Percentiles rank a stretch among this genome's conserved stretches.
Conservation (phyloP, 495 filamentous ascomycete species). For the Penicillium longicatenatum region DNA sequence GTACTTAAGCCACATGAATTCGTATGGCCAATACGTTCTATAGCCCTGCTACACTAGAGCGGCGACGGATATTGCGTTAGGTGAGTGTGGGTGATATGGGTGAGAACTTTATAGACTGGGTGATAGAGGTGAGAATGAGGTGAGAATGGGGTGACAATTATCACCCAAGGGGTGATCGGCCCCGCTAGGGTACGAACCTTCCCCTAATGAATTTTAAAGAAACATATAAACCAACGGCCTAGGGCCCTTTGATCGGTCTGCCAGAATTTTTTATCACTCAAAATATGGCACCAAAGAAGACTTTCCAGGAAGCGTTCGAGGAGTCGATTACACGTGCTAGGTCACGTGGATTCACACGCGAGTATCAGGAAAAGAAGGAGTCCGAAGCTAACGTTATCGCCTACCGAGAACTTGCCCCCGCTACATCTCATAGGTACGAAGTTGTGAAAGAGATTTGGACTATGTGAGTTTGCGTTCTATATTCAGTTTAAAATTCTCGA, state of each 20-base stretch:
- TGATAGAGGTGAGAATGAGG: not conserved
- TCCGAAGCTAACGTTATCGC: slow-evolving; percentile 16
- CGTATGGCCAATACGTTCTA: too few species aligned
- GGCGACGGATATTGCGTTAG: too few species aligned
- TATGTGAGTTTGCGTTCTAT: slow-evolving; percentile 15
- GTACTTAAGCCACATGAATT: too few species aligned
- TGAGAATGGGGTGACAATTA: slow-evolving; percentile 2
- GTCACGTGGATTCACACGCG: slow-evolving; percentile 24
- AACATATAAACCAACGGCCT: not conserved
- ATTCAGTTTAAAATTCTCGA: not conserved
- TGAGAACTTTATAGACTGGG: not conserved
- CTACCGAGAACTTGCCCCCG: slow-evolving; percentile 17
- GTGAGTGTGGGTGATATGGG: not conserved
- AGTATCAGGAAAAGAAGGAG: slow-evolving; percentile 22
- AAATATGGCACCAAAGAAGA: slow-evolving; percentile 7
- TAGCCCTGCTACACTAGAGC: too few species aligned
- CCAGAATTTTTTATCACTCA: not conserved
- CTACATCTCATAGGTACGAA: slow-evolving; percentile 26
- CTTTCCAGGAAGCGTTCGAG: slow-evolving; percentile 10
- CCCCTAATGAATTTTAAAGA: not conserved
- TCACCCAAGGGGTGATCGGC: not conserved
- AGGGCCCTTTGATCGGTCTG: not conserved
- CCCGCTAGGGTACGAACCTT: too few species aligned
- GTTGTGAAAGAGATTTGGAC: slow-evolving; percentile 11
- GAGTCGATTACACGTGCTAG: slow-evolving; percentile 17